phyloP scores from a whole-genome alignment of 345 rosid species.

The Trapa bicornis region DNA sequence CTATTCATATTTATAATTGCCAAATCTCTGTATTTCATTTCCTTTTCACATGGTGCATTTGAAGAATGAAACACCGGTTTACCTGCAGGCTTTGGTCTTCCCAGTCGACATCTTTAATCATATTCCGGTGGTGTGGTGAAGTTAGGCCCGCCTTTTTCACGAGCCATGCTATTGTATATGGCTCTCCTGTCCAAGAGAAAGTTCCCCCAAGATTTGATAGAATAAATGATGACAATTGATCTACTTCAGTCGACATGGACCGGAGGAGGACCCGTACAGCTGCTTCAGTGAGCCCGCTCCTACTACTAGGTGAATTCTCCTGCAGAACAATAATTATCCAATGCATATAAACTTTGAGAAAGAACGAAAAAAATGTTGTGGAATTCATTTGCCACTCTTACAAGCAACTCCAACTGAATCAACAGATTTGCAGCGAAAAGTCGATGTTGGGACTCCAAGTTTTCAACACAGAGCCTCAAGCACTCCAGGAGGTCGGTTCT shows the following conservation, averaged over 20 bases:
- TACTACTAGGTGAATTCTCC: constrained; percentile 41
- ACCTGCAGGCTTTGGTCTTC: constrained; percentile 67
- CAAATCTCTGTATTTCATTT: background rate
- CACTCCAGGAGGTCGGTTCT: constrained; percentile 27
- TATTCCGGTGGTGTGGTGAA: constrained; percentile 45
- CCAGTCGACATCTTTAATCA: constrained; percentile 73
- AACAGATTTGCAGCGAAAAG: constrained; percentile 63
- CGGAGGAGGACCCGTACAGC: constrained; percentile 47
- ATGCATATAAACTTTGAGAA: background rate
- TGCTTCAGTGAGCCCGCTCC: constrained; percentile 32
- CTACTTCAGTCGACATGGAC: constrained; percentile 34
- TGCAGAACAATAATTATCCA: constrained; percentile 17
- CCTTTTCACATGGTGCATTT: background rate
- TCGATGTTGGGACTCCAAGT: constrained; percentile 41
- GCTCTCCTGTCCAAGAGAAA: constrained; percentile 75
- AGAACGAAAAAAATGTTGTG: background rate
- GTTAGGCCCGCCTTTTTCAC: constrained; percentile 73
- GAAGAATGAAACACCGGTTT: constrained; percentile 1
- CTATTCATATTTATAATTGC: background rate
- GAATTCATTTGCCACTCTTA: constrained; percentile 9
- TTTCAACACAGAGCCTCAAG: constrained; percentile 31
- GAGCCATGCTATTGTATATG: constrained; percentile 76
- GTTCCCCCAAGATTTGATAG: constrained; percentile 84
- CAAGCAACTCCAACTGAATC: constrained; percentile 61
- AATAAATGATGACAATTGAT: constrained; percentile 42